These are phyloP conservation scores for Calophaca sinica DNA, from an alignment of 306 rosid genomes.

Conservation along the genomic window DNA sequence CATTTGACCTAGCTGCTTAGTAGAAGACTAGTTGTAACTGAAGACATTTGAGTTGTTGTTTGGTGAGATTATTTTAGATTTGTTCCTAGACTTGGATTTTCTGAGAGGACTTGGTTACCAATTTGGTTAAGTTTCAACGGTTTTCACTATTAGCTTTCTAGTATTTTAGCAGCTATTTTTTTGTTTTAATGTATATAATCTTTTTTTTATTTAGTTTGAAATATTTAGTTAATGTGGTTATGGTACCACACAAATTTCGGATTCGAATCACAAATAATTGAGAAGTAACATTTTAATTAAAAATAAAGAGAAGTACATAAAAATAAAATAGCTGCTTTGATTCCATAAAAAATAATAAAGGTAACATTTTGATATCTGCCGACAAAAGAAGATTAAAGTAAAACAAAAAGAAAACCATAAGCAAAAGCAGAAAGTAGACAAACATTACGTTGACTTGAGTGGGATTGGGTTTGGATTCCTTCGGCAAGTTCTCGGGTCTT, in stretches of 20 bases:
- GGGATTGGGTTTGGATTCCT: no score
- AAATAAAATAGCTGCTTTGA: neutral
- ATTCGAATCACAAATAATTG: neutral
- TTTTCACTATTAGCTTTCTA: constrained; percentile 22
- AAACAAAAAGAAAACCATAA: neutral
- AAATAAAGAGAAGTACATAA: neutral
- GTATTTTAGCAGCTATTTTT: neutral
- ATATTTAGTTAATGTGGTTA: constrained; percentile 20
- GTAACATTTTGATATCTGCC: neutral
- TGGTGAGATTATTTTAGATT: constrained; percentile 55
- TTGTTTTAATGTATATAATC: neutral
- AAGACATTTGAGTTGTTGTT: constrained; percentile 49
- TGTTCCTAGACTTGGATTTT: constrained; percentile 40
- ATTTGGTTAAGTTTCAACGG: constrained; percentile 36
- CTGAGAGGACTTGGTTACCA: constrained; percentile 33
- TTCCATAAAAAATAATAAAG: neutral
- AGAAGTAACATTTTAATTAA: no score
- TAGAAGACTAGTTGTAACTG: constrained; percentile 42
- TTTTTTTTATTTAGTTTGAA: neutral
- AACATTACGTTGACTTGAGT: no score
- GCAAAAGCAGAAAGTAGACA: neutral
- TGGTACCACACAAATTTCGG: neutral
- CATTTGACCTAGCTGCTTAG: constrained; percentile 36
- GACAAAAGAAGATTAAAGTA: neutral
- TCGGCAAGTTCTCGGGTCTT: no score